Base-by-base conservation (phyloP, 1,139 yeast genomes). In the Nakaseomyces uthaithaninus region DNA sequence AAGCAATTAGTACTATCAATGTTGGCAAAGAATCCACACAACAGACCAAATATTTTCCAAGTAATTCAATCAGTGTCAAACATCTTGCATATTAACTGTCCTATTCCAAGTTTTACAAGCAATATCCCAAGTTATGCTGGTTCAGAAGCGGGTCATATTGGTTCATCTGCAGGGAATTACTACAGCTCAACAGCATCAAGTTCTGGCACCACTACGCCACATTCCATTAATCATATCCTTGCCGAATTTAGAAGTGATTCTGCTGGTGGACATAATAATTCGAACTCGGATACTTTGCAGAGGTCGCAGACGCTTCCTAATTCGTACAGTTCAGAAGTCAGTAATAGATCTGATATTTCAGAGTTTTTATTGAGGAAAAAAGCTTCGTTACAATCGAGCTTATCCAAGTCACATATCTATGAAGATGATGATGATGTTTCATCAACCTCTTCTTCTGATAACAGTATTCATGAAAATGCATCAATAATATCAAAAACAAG, bases 21-120 rank as follows among this genome's bases (percentile, higher is more conserved):
- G 64, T 63, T 83, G 38, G 69, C 81, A 45, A 81, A 74, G 42
- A 79, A 80, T 57, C 91, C 91, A 1, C 67, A 76, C 42, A 66
- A 76, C 45, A 72, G 94, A 55, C 94, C 94, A 4, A 78, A 75
- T 49, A 78, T 80, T 1, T 74, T 72, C 38, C 89, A 81, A 54
- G 65, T 81, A 20, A 59, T 82, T 33, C 82, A 76, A 37, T 89
- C 82, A 58, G 64, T 81, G 4, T 75, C 82, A 41, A 64, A 67
- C 38, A 74, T 82, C 75, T 72, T 73, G 59, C 72, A 74, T 12
- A 53, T 63, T 1, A 69, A 71, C 14, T 65, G 74, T 22, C 81
- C 84, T 4, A 68, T 65, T 15, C 52, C 55, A 14, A 62, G 67
- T 39, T 65, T 57, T 35, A 57, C 57, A 28, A 22, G 47, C 18